Evolutionary conservation across 164 flowering plant species (phyloP), one percentile per base, ranked within the genome.

Genomic region (Piper longum): DNA sequence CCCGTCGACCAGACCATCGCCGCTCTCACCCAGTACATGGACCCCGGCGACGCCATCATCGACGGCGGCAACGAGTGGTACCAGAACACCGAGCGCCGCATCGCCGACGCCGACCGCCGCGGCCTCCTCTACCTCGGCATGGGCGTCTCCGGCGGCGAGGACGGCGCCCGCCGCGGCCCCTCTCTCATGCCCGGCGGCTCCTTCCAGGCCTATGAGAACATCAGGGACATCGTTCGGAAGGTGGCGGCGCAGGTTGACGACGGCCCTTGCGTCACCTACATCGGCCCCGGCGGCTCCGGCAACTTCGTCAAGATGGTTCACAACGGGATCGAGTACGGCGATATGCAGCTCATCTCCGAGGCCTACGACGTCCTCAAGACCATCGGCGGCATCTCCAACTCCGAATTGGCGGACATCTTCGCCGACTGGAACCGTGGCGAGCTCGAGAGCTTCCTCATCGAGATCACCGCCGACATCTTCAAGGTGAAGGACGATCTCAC

Each of bases 111-210:
- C 9, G 41, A 63, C 4, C 42, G 54, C 3, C 63, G 62, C 16
- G 78, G 77, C 5, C 41, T 78, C 11, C 65, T 75, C 4, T 78
- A 75, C 59, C 45, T 78, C 39, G 81, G 81, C 8, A 78, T 78
- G 80, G 79, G 80, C 36, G 80, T 78, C 42, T 76, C 79, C 4
- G 82, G 82, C 5, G 82, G 82, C 43, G 79, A 78, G 43, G 79
- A 76, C 1, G 82, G 82, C 0, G 82, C 82, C n/a, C 62, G 79
- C 16, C 54, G 71, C 19, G 81, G 81, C 0, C 81, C 81, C 3
- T 78, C 81, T 7, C 44, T 82, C 62, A 82, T 82, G 86, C 86
- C 84, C 5, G 85, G 83, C 8, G 83, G 86, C 1, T 78, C 82
- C 17, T 67, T 41, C 54, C 59, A 76, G 63, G 86, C 83, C 13